Percentiles rank a stretch among this genome's conserved stretches.
Conservation (phyloP, 2,329 filamentous ascomycete genomes). For the Samsoniella hepiali region DNA sequence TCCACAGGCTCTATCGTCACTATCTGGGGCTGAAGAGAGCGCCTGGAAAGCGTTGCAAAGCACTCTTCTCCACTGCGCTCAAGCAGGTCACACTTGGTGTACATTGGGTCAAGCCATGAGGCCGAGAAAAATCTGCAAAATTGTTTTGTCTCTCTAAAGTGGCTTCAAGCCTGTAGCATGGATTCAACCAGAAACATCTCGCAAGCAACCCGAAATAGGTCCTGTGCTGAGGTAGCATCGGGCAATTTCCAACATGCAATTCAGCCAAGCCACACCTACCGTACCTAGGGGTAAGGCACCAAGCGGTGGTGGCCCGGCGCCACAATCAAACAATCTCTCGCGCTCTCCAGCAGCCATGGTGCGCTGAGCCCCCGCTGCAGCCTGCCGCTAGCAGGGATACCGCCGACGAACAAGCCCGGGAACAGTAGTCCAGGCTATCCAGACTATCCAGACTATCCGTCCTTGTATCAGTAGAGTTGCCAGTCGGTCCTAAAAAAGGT, state of each 20-base stretch:
- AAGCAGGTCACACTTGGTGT: background rate
- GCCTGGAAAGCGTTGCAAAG: background rate
- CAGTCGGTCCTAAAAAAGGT: background rate
- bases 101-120: background rate
- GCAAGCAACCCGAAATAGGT: background rate
- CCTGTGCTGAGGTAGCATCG: conserved; percentile 1
- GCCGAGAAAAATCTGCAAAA: background rate
- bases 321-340: background rate
- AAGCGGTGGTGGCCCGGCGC: background rate
- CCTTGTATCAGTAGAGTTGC: no score
- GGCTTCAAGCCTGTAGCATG: background rate
- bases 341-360: background rate
- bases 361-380: background rate
- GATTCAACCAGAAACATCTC: background rate
- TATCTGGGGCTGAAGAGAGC: background rate
- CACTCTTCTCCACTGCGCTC: no score
- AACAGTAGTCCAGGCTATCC: background rate
- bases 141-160: background rate
- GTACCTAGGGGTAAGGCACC: no score
- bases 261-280: conserved; percentile 14
- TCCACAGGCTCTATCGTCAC: background rate
- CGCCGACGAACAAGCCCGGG: no score
- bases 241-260: conserved; percentile 8
- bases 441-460: background rate
- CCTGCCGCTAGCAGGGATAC: background rate